Conservation (phyloP, 2,329 filamentous ascomycete genomes). For the Talaromyces sp. region DNA sequence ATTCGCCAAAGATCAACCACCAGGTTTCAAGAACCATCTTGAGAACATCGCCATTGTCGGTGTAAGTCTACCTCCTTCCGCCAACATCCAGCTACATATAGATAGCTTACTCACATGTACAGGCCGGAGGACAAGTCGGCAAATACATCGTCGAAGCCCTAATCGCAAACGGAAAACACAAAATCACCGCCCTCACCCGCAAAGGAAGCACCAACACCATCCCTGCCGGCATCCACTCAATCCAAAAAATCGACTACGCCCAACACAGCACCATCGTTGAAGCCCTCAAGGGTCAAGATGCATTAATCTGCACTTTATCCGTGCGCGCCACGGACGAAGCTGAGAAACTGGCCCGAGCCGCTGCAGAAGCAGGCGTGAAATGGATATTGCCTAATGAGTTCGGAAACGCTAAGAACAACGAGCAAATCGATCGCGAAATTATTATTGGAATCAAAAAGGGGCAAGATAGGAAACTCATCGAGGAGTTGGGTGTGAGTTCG, state of each 20-base stretch:
- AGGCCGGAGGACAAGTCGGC: constrained; percentile 40
- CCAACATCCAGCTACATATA: neutral
- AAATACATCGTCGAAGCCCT: constrained; percentile 34
- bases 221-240: constrained; percentile 46
- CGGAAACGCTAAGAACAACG: constrained; percentile 32
- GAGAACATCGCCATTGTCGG: constrained; percentile 43
- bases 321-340: constrained; percentile 46
- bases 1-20: constrained; percentile 18
- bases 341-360: constrained; percentile 54
- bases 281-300: constrained; percentile 56
- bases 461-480: constrained; percentile 31
- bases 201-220: constrained; percentile 42
- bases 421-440: constrained; percentile 34
- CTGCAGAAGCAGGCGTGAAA: constrained; percentile 54
- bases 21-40: constrained; percentile 32
- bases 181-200: constrained; percentile 54
- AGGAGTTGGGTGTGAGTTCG: constrained; percentile 44
- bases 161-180: constrained; percentile 51
- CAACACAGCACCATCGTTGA: constrained; percentile 47
- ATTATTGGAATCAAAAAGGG: constrained; percentile 33
- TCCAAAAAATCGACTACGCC: constrained; percentile 51
- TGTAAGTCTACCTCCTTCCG: constrained; percentile 26
- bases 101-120: neutral
- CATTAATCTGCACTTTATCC: constrained; percentile 57
- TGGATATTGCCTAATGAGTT: constrained; percentile 57